phyloP scores from a whole-genome alignment of 2,329 filamentous ascomycete genomes.

The Colletotrichum costaricense region DNA sequence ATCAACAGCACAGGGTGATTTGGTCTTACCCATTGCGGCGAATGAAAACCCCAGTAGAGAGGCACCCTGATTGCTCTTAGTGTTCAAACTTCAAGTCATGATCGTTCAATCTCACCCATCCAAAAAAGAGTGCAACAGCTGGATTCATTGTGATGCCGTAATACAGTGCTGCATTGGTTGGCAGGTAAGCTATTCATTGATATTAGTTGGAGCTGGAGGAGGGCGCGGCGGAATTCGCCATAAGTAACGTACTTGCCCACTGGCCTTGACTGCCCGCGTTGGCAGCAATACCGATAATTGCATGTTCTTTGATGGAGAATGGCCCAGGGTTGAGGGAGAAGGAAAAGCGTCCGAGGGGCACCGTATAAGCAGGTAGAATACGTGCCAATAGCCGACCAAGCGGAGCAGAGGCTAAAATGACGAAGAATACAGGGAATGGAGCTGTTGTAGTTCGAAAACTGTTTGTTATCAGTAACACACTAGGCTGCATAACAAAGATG shows the following conservation, averaged over 20 bases:
- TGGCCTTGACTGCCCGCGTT: constrained; percentile 39
- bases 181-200: constrained; percentile 5
- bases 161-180: constrained; percentile 63
- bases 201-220: neutral
- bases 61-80: constrained; percentile 4
- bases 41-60: constrained; percentile 48
- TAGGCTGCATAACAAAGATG: fast-evolving
- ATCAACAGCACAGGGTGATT: neutral
- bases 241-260: constrained; percentile 20
- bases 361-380: constrained; percentile 56
- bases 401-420: constrained; percentile 68
- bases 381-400: constrained; percentile 63
- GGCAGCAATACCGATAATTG: constrained; percentile 65
- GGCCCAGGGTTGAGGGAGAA: constrained; percentile 68
- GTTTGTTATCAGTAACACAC: constrained; percentile 54
- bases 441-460: constrained; percentile 67
- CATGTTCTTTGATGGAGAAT: constrained; percentile 69
- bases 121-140: constrained; percentile 68
- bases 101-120: constrained; percentile 68
- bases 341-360: constrained; percentile 59
- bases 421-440: constrained; percentile 71
- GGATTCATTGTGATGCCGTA: constrained; percentile 64
- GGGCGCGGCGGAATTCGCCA: fast-evolving
- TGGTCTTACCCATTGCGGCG: constrained; percentile 60
- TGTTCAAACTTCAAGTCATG: constrained; percentile 41